Base-by-base conservation (phyloP, 257 asterid species). In the Solanum ahanhuiri region DNA sequence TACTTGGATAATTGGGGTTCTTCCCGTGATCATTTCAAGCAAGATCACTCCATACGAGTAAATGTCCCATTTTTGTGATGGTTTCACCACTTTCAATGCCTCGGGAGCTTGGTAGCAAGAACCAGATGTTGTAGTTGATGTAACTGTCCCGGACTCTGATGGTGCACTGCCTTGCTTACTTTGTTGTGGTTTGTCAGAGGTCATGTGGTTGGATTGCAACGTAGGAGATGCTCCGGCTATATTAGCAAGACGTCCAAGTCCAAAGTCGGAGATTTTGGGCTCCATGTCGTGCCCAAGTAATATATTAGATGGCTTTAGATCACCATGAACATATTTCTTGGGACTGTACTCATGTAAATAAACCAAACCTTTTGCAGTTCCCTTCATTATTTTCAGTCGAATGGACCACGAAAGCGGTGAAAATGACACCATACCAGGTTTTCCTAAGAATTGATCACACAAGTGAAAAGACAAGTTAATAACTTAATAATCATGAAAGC, bases 31-130 rank as follows among this genome's bases (percentile, higher is more conserved):
- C 94, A 96, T 94, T 84, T 95, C 99, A n/a, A 96, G 92, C 63
- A 95, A 79, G 69, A 96, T 92, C 86, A 93, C 91, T 18, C 99
- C 99, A 3, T 90, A 96, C 0, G 99, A 95, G 89, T 93, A 96
- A 83, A 95, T 86, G 84, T 96, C 99, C 99, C 98, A 96, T 85
- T 96, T 96, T 75, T 96, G 98, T 4, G 99, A 96, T 2, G 99
- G 98, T 81, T 95, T 95, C 41, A 96, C 96, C 22, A 89, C 91
- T 88, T 93, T 95, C 31, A 94, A 83, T 0, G 95, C 93, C 90
- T 97, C 99, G 0, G 98, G 99, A 3, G 98, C 98, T 88, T 95
- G 98, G 86, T 96, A 95, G 73, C 34, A 88, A 4, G 95, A 91
- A 39, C 94, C 92, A 2, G 88, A 88, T 5, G 93, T 87, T 35